Evolutionary conservation across 768 basidiomycete genomes (phyloP), one percentile per base, ranked within the genome.

Genomic region (Leccinum ochraceum): DNA sequence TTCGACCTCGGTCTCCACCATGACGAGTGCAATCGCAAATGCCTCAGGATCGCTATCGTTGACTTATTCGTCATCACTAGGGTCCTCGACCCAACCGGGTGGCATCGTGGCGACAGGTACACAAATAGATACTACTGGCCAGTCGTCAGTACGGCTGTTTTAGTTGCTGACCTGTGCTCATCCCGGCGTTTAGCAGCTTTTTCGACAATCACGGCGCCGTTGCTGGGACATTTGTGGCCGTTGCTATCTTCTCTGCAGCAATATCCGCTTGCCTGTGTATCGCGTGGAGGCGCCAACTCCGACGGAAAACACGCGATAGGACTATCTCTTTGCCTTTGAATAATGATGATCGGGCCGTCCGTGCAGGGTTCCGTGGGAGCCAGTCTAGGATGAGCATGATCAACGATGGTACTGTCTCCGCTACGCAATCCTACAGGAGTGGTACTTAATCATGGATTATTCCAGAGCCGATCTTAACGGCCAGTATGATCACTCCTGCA

Each of bases 211-310:
- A 78, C 30, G 85, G 86, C 2, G 86, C 86, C 10, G 86, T 91
- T 4, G 85, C 86, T 2, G 90, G 88, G 7, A 83, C 86, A n/a
- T 92, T 93, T 71, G 79, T 88, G 7, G 85, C 79, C 11, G 80
- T 88, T 48, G 90, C 87, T 7, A 68, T 93, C 22, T 74, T 81
- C 39, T 76, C 80, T 6, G 79, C 82, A 1, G 79, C 77, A 1
- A 62, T 86, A 24, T 64, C 79, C 8, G 71, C 81, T 9, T 80
- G 80, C 9, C 20, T 79, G 81, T 68, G 68, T 77, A 48, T 73
- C 78, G 51, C 58, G 22, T 66, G 66, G 60, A 59, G 54, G 52
- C 75, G 80, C 50, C 80, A 78, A 34, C 76, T 77, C 9, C 81
- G 75, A 53, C 77, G 78, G 46, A 73, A 69, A 44, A 71, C 67